Conservation (phyloP, 768 basidiomycete genomes). For the Amyloporia xantha region DNA sequence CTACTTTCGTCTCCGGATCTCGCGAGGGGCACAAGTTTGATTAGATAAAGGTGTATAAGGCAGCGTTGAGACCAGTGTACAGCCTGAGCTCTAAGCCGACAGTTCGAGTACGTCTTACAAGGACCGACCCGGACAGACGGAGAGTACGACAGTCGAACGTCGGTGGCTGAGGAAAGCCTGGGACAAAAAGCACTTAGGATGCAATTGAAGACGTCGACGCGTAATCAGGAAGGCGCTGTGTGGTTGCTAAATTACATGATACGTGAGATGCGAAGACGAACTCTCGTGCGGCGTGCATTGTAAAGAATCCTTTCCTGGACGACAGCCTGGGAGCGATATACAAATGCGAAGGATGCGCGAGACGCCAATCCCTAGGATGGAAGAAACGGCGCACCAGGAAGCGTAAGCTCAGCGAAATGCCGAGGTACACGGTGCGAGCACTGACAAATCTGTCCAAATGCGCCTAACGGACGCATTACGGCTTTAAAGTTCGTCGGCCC, state of each 20-base stretch:
- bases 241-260: neutral
- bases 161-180: neutral
- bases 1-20: neutral
- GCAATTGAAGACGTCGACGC: neutral
- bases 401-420: neutral
- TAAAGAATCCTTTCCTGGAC: constrained; percentile 4
- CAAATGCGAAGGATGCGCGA: constrained; percentile 5
- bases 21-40: neutral
- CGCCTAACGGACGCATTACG: neutral
- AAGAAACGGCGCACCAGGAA: neutral
- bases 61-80: neutral
- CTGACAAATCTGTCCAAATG: neutral
- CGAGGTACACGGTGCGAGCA: neutral
- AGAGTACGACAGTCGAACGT: neutral
- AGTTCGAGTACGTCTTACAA: neutral
- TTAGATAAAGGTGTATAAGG: constrained; percentile 1
- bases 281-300: constrained; percentile 10
- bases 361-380: constrained; percentile 4
- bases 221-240: neutral
- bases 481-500: too few relatives aligned
- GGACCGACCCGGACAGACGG: neutral
- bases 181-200: neutral
- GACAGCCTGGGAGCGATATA: constrained; percentile 17
- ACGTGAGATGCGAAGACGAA: neutral
- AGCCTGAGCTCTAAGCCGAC: neutral